Evolutionary conservation across 1,139 yeast species (phyloP), one percentile per base, ranked within the genome.

Genomic region (Entelexis paramagnoliae): DNA sequence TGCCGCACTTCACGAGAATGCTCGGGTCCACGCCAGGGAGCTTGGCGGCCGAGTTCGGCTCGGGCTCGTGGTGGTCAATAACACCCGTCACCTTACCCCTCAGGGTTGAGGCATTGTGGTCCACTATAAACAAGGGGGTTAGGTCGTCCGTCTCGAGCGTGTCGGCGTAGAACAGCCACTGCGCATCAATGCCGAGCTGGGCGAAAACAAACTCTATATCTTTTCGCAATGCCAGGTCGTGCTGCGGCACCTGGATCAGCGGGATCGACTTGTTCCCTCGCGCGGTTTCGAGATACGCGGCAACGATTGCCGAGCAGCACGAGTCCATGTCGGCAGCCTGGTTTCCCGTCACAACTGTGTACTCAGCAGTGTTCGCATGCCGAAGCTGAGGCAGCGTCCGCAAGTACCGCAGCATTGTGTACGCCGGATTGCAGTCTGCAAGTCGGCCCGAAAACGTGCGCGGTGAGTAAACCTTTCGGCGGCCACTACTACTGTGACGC

Each of bases 281-380:
- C 26, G 20, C 50, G 16, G 58, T 51, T 30, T 50, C 52, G 20
- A 81, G 73, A 63, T 79, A 85, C 0, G 95, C 81, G 61, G 79
- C 83, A 1, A 84, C 63, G 7, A 91, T 70, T 0, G 96, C 83
- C 55, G 83, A 75, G 1, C 85, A 76, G 38, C 88, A 83, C 1
- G 96, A 88, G 66, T 89, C 98, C 68, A 89, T 70, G 66, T 89
- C 96, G 5, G 80, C 79, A 0, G 94, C 79, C 63, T 87, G 94
- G 63, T 89, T 89, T 1, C 97, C 96, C 0, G 87, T 73, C 1
- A 85, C 94, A 2, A 55, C 47, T 2, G 42, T 19, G 28, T 45
- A 47, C 11, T 47, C 54, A 1, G 41, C 13, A 19, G 22, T 17
- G 3, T 41, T 16, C 20, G 49, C 28, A n/a, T 17, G 9, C 16